A percentile compares a stretch with the other conserved stretches of the same genome.
Conservation (phyloP, 2,329 filamentous ascomycete species). For the Leptographium galeiforme region DNA sequence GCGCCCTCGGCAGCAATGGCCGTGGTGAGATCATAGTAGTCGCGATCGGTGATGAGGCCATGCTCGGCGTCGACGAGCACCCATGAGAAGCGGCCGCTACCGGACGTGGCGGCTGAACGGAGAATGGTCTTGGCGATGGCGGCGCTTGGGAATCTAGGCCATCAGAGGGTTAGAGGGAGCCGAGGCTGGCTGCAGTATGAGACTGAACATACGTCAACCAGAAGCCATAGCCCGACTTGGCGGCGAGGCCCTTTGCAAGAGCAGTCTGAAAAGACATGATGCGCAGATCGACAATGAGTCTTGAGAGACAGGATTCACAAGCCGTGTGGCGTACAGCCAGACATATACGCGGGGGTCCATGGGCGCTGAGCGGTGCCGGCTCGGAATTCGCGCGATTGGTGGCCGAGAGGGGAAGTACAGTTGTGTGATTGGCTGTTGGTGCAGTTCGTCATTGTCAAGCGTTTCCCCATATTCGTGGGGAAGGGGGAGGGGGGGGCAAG, state of each 20-base stretch:
- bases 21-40: constrained; percentile 20
- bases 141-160: constrained; percentile 7
- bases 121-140: constrained; percentile 11
- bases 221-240: constrained; percentile 8
- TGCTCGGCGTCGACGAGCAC: constrained; percentile 25
- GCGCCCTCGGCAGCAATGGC: constrained; percentile 26
- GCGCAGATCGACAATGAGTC: background rate
- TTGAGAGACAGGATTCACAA: too few relatives aligned
- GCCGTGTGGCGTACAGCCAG: background rate
- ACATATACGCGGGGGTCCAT: background rate
- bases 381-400: constrained; percentile 1
- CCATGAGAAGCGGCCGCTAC: constrained; percentile 13
- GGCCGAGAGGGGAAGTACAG: background rate
- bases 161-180: background rate
- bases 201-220: constrained; percentile 9
- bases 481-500: too few relatives aligned
- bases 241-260: background rate
- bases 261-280: constrained; percentile 7
- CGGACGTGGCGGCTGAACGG: constrained; percentile 6
- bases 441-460: background rate
- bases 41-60: constrained; percentile 21
- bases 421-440: background rate
- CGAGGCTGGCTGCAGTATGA: background rate
- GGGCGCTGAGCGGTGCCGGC: background rate
- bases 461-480: too few relatives aligned